Conservation (phyloP, 164 flowering plant genomes). For the Buxus sempervirens region DNA sequence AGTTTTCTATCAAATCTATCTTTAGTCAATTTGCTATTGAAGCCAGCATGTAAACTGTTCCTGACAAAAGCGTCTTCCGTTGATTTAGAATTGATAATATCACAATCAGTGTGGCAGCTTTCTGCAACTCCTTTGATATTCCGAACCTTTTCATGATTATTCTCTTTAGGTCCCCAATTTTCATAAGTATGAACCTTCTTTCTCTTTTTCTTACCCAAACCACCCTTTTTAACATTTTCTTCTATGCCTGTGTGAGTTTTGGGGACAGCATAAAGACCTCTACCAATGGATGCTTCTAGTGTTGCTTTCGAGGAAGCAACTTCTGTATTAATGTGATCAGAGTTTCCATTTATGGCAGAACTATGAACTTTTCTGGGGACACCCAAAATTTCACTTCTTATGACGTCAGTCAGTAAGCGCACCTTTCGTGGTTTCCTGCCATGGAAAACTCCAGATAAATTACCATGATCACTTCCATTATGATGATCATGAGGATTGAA, state of each 20-base stretch:
- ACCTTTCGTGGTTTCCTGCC: constrained; percentile 40
- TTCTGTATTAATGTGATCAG: constrained; percentile 9
- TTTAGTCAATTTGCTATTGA: constrained; percentile 13
- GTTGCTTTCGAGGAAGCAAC: constrained; percentile 17
- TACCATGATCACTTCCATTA: constrained; percentile 8
- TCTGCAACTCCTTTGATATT: constrained; percentile 19
- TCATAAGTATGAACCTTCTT: constrained; percentile 33
- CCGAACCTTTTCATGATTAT: constrained; percentile 17
- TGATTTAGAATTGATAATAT: constrained; percentile 13
- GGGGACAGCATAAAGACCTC: constrained; percentile 8
- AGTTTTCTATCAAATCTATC: constrained; percentile 14
- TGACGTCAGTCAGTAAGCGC: constrained; percentile 44
- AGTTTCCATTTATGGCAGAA: constrained; percentile 11
- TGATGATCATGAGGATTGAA: constrained; percentile 14
- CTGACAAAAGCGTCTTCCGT: constrained; percentile 17
- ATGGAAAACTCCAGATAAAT: constrained; percentile 21
- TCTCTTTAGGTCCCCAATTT: constrained; percentile 18
- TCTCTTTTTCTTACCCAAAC: constrained; percentile 23
- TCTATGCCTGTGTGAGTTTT: constrained; percentile 13
- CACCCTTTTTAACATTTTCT: constrained; percentile 10
- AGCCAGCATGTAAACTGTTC: constrained; percentile 6
- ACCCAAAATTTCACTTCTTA: constrained; percentile 28
- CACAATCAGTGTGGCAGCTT: not conserved
- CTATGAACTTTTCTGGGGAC: constrained; percentile 1
- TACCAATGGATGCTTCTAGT: constrained; percentile 18